These are phyloP conservation scores for Physaria fendleri DNA, from an alignment of 345 rosid genomes.

Conservation along the genomic window DNA sequence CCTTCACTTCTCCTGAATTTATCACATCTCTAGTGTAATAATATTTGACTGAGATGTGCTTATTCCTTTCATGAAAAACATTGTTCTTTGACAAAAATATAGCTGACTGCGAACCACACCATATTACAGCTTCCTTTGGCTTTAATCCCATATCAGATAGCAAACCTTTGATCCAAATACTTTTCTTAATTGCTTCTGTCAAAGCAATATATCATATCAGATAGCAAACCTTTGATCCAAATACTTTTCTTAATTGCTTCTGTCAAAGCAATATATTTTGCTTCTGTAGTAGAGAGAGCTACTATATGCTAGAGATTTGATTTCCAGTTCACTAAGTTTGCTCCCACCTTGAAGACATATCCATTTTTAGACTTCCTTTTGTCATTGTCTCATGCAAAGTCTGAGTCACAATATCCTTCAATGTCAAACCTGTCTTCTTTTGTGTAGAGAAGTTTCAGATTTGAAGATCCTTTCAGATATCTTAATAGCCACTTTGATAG, in stretches of 20 bases:
- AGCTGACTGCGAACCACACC: background rate
- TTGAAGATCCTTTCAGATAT: too few relatives aligned
- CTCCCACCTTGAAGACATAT: background rate
- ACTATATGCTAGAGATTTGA: background rate
- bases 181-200: too few relatives aligned
- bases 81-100: background rate
- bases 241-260: background rate
- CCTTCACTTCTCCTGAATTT: background rate
- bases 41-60: background rate
- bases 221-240: background rate
- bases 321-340: background rate
- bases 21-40: too few relatives aligned
- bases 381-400: background rate
- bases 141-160: background rate
- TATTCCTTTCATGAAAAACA: background rate
- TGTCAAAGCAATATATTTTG: background rate
- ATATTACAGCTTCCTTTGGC: fast-evolving
- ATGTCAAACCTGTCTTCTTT: too few relatives aligned
- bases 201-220: too few relatives aligned
- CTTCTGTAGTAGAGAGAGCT: background rate
- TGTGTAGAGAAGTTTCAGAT: too few relatives aligned
- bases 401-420: background rate
- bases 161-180: too few relatives aligned
- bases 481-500: too few relatives aligned
- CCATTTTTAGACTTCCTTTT: background rate